A percentile compares a stretch with the other conserved stretches of the same genome.
Conservation (phyloP, 768 basidiomycete genomes). For the Auricularia sp. region DNA sequence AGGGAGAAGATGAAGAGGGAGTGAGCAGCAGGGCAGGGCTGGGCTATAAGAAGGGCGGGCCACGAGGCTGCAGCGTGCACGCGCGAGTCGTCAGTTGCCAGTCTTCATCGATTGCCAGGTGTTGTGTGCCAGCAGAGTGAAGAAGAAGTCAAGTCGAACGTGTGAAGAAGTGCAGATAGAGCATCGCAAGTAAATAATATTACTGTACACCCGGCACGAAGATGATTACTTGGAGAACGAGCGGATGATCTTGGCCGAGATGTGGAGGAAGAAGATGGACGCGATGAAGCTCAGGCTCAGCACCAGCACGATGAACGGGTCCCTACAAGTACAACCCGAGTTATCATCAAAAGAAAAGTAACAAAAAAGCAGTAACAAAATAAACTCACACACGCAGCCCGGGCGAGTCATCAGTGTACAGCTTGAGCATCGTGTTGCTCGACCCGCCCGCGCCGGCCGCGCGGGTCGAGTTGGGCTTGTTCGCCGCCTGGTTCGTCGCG, state of each 20-base stretch:
- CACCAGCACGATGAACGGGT: slow-evolving; percentile 93
- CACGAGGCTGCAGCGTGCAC: too few species aligned
- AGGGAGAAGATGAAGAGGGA: neutral
- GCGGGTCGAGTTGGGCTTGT: slow-evolving; percentile 77
- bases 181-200: neutral
- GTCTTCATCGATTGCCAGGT: too few species aligned
- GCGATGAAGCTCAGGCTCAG: slow-evolving; percentile 94
- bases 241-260: slow-evolving; percentile 88
- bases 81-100: too few species aligned
- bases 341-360: neutral
- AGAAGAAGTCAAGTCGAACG: too few species aligned
- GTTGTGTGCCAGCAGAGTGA: too few species aligned
- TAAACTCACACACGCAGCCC: slow-evolving; percentile 88
- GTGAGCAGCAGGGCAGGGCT: neutral
- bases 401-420: slow-evolving; percentile 97
- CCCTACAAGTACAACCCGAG: slow-evolving; percentile 35
- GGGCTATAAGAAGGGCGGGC: too few species aligned
- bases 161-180: neutral
- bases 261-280: slow-evolving; percentile 97
- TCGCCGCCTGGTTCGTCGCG: slow-evolving; percentile 51
- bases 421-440: slow-evolving; percentile 95
- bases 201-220: neutral
- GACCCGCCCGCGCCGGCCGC: slow-evolving; percentile 94
- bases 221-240: slow-evolving; percentile 66
- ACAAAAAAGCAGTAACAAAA: slow-evolving; percentile 1